A percentile compares a stretch with the other conserved stretches of the same genome.
phyloP scores from a whole-genome alignment of 1,139 yeast species.

The Taiozyma sp. region DNA sequence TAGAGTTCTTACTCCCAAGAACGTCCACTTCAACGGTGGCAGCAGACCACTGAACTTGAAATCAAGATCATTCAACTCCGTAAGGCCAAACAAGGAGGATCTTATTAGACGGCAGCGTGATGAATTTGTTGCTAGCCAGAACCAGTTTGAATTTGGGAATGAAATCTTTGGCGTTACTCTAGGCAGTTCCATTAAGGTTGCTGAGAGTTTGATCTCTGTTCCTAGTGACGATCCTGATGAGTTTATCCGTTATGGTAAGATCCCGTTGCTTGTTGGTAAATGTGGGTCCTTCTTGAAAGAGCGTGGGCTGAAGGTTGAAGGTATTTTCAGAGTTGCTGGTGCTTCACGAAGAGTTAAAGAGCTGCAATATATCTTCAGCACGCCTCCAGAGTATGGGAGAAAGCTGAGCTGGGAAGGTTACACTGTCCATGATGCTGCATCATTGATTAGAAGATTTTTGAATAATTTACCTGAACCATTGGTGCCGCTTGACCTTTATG shows the following conservation, averaged over 20 bases:
- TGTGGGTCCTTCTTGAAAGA: conserved; percentile 85
- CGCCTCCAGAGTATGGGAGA: conserved; percentile 87
- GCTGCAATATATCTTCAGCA: conserved; percentile 74
- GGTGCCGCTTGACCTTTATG: conserved; percentile 75
- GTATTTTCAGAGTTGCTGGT: conserved; percentile 92
- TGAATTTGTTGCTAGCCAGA: conserved; percentile 37
- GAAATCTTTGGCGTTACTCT: conserved; percentile 84
- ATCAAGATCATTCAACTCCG: conserved; percentile 46
- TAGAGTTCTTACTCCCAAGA: conserved; percentile 12
- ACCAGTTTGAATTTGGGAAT: conserved; percentile 30
- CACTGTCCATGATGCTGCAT: conserved; percentile 98
- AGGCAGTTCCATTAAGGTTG: conserved; percentile 63
- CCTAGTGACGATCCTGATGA: conserved; percentile 49
- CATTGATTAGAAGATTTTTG: conserved; percentile 77
- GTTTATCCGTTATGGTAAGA: conserved; percentile 66
- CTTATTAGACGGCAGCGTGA: conserved; percentile 50
- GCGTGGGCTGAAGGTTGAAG: conserved; percentile 75
- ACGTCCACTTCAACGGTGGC: conserved; percentile 8
- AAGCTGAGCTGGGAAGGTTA: conserved; percentile 88
- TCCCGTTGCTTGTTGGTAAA: conserved; percentile 91
- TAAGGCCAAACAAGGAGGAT: conserved; percentile 32
- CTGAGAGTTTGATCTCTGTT: conserved; percentile 71
- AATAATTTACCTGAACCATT: conserved; percentile 92
- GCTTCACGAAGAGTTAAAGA: conserved; percentile 85
- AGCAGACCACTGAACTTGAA: conserved; percentile 48